Percentiles rank a stretch among this genome's conserved stretches.
phyloP scores from a whole-genome alignment of 2,329 filamentous ascomycete genomes.

The Fusarium sp. region DNA sequence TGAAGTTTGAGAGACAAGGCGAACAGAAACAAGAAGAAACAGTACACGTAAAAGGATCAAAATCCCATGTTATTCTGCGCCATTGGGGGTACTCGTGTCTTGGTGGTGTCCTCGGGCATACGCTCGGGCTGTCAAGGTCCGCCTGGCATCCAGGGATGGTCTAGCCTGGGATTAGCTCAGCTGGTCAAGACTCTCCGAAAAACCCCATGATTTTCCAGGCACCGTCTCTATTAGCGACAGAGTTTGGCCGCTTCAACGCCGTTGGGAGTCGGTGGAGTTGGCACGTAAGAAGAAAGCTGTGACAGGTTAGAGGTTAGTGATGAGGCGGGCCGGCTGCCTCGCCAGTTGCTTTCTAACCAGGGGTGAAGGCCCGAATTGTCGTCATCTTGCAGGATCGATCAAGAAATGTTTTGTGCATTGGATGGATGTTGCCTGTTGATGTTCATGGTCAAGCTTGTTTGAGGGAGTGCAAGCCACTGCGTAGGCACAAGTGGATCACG shows the following conservation, averaged over 20 bases:
- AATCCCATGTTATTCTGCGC: not conserved
- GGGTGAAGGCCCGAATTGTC: not conserved
- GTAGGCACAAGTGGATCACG: not conserved
- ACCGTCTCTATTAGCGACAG: slow-evolving; percentile 1
- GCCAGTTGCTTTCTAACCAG: not conserved
- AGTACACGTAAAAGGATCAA: not conserved
- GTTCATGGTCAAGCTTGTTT: not conserved
- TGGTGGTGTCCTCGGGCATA: slow-evolving; percentile 1
- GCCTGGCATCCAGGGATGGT: not conserved
- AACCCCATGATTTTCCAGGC: not conserved
- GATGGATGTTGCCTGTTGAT: not conserved
- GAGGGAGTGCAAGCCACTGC: not conserved
- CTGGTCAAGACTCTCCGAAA: not conserved
- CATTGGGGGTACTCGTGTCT: not conserved
- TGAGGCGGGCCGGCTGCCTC: not conserved
- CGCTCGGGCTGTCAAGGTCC: slow-evolving; percentile 1
- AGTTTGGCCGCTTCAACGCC: not conserved
- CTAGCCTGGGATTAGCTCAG: not conserved
- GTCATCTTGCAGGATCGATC: not conserved
- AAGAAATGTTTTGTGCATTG: not conserved
- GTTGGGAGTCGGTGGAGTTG: not conserved
- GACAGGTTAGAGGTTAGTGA: not conserved
- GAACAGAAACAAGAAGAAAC: not conserved
- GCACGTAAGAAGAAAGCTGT: not conserved
- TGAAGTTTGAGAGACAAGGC: not conserved